Percentiles rank a stretch among this genome's conserved stretches.
phyloP scores from a whole-genome alignment of 1,284 basidiomycete species.

The Polyporus tsugae region DNA sequence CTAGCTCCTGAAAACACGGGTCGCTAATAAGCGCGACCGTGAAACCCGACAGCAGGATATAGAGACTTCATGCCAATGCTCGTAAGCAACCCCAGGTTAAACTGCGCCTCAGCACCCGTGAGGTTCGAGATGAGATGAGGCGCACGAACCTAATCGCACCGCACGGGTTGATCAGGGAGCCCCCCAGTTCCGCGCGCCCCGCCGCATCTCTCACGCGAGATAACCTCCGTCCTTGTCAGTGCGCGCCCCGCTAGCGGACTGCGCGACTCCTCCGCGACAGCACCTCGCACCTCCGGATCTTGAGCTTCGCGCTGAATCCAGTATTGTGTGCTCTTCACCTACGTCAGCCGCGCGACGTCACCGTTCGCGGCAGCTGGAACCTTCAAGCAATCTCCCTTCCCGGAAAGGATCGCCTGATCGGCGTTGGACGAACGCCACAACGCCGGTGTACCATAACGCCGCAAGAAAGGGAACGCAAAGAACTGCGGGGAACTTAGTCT shows the following conservation, averaged over 20 bases:
- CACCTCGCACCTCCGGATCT: neutral
- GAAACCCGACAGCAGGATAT: neutral
- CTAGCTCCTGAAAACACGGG: neutral
- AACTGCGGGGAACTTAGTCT: neutral
- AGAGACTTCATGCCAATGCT: neutral
- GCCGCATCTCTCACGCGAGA: constrained; percentile 2
- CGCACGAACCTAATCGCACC: neutral
- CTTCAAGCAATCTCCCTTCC: neutral
- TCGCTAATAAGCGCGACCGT: neutral
- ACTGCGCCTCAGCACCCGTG: neutral
- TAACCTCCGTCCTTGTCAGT: neutral
- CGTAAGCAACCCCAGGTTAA: neutral
- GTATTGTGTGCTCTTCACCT: too few relatives aligned
- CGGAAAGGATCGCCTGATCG: neutral
- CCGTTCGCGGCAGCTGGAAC: neutral
- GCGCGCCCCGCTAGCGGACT: neutral
- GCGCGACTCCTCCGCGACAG: neutral
- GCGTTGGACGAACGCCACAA: neutral
- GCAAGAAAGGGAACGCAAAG: neutral
- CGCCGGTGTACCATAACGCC: neutral
- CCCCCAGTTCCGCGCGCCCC: neutral
- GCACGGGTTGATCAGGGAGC: neutral
- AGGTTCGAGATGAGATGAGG: neutral
- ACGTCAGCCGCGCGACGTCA: neutral
- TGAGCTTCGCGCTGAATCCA: neutral